Percentiles rank a stretch among this genome's conserved stretches.
Conservation (phyloP, 164 flowering plant species). For the Tetracentron sinense region DNA sequence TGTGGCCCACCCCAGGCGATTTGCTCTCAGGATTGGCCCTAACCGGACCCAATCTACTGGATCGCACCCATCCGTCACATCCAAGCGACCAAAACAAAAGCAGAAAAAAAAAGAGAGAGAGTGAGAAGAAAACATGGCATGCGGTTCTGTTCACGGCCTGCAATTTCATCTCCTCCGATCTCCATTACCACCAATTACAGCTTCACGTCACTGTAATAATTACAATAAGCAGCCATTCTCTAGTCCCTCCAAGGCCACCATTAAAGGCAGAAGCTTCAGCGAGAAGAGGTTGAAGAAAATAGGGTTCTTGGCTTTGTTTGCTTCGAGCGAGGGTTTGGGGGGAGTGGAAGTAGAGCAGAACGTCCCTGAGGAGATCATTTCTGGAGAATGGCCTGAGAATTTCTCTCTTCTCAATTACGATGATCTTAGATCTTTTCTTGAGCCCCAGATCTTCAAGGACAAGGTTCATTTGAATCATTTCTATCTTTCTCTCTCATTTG, state of each 20-base stretch:
- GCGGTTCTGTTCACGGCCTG: conserved; percentile 7
- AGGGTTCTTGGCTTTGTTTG: background rate
- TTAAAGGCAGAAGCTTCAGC: background rate
- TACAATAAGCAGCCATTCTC: background rate
- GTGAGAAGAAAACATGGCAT: conserved; percentile 13
- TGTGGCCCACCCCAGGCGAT: too few species aligned
- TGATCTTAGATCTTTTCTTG: conserved; percentile 29
- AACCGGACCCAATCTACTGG: too few species aligned
- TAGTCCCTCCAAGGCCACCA: background rate
- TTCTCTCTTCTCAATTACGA: conserved; percentile 35
- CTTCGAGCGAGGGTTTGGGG: conserved; percentile 10
- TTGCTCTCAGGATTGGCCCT: too few species aligned
- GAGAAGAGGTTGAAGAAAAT: background rate
- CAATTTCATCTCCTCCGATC: background rate
- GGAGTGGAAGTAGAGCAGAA: conserved; percentile 8
- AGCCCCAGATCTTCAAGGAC: conserved; percentile 33
- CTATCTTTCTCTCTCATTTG: background rate
- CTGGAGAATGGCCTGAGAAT: conserved; percentile 37
- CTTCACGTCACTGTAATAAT: too few species aligned
- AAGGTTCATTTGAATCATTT: conserved; percentile 13
- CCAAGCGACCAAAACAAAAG: background rate
- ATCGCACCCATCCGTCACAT: too few species aligned
- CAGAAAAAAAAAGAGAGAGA: background rate
- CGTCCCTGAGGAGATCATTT: conserved; percentile 24
- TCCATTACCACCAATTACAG: background rate